These are phyloP conservation scores for Flaveria trinervia DNA, from an alignment of 129 eudicot species.

Conservation along the genomic window DNA sequence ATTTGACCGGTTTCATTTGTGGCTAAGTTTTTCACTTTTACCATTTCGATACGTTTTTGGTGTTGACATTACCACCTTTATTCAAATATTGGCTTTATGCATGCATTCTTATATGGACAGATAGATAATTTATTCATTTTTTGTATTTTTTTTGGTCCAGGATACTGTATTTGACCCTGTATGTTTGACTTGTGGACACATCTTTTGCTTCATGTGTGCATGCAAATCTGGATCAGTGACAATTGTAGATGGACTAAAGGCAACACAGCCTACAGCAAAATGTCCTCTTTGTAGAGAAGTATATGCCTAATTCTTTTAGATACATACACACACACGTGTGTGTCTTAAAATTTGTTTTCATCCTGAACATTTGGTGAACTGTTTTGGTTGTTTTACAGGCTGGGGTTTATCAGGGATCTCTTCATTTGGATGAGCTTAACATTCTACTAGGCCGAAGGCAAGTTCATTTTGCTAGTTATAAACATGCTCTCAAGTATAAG, in stretches of 20 bases:
- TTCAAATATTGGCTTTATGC: neutral
- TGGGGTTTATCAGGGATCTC: constrained; percentile 75
- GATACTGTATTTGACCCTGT: constrained; percentile 93
- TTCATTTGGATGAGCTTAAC: constrained; percentile 92
- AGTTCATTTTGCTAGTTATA: neutral
- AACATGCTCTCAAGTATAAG: neutral
- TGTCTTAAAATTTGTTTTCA: neutral
- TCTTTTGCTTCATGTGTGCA: constrained; percentile 90
- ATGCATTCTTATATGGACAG: neutral
- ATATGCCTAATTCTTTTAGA: constrained; percentile 6
- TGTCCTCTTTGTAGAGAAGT: constrained; percentile 97
- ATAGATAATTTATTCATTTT: neutral
- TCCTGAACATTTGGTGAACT: constrained; percentile 4
- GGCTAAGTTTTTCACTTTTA: neutral
- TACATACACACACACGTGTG: neutral
- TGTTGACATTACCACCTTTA: neutral
- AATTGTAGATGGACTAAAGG: constrained; percentile 83
- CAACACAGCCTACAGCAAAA: constrained; percentile 62
- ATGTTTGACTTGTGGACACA: constrained; percentile 87
- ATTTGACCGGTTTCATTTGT: neutral
- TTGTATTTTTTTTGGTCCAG: constrained; percentile 44
- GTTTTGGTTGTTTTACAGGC: constrained; percentile 46
- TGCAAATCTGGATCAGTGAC: constrained; percentile 92
- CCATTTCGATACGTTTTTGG: neutral
- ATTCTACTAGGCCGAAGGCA: constrained; percentile 83